Evolutionary conservation across 2,329 filamentous ascomycete genomes (phyloP).

Genomic region (Hypoxylon sp.): DNA sequence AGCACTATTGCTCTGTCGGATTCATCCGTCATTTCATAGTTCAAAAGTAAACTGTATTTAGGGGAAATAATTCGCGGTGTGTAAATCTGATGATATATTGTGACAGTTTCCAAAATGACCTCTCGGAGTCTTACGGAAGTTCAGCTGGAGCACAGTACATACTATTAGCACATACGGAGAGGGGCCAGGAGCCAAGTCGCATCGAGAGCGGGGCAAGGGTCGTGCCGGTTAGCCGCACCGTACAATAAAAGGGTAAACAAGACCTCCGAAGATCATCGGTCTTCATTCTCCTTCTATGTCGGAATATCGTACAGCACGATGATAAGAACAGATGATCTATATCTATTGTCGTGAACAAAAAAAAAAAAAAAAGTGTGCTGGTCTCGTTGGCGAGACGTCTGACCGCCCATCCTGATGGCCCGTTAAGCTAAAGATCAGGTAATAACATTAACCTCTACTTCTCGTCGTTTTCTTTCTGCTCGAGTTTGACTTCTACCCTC

Average conservation of each 20-base stretch:
- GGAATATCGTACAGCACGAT: conserved; percentile 16
- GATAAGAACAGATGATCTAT: conserved; percentile 20
- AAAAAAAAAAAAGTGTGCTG: conserved; percentile 22
- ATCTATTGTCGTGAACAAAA: conserved; percentile 16
- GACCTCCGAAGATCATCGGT: neutral
- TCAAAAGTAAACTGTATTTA: too few relatives aligned
- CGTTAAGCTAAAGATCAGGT: neutral
- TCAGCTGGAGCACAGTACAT: neutral
- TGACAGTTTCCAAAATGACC: too few relatives aligned
- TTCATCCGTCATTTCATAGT: too few relatives aligned
- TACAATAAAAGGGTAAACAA: neutral
- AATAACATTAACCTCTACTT: conserved; percentile 33
- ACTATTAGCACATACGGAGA: neutral
- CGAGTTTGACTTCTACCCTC: conserved; percentile 56
- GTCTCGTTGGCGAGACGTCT: conserved; percentile 8
- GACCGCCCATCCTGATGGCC: conserved; percentile 2
- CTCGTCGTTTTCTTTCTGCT: conserved; percentile 57
- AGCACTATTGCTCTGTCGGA: too few relatives aligned
- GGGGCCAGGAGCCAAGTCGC: neutral
- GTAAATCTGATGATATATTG: too few relatives aligned
- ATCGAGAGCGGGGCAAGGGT: neutral
- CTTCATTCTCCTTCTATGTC: neutral
- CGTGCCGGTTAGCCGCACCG: neutral
- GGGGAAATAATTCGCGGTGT: too few relatives aligned
- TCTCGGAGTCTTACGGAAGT: too few relatives aligned